Conservation (phyloP, 164 flowering plant genomes). For the Tetrastigma voinierianum region DNA sequence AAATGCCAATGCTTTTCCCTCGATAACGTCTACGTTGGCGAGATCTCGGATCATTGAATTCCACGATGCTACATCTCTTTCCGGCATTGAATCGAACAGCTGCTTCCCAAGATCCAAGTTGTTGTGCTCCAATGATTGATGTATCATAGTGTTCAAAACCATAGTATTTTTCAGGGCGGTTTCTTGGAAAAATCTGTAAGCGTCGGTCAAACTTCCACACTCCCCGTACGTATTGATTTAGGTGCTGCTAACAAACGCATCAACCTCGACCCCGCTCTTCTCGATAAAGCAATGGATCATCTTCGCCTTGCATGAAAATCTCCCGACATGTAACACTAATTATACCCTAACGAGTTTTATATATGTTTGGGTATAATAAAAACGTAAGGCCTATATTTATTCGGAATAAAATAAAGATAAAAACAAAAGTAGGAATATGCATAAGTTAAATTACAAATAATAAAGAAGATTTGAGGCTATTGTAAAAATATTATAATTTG, state of each 20-base stretch:
- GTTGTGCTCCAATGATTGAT: slow-evolving; percentile 21
- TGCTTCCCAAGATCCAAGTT: slow-evolving; percentile 14
- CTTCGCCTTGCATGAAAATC: slow-evolving; percentile 11
- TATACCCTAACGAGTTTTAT: too few species aligned
- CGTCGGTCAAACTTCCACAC: slow-evolving; percentile 24
- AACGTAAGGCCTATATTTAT: too few species aligned
- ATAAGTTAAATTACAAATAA: too few species aligned
- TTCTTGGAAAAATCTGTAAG: slow-evolving; percentile 15
- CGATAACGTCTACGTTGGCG: slow-evolving; percentile 12
- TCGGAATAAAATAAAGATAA: too few species aligned
- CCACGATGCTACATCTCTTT: slow-evolving; percentile 27
- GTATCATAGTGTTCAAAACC: slow-evolving; percentile 33
- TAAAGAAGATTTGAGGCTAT: too few species aligned
- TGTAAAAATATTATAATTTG: too few species aligned
- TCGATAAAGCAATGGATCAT: slow-evolving; percentile 28
- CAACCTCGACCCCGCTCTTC: slow-evolving; percentile 27
- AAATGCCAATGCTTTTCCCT: slow-evolving; percentile 20
- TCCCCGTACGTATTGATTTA: slow-evolving; percentile 29
- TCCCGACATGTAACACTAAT: too few species aligned
- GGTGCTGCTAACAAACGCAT: slow-evolving; percentile 23
- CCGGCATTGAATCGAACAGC: slow-evolving; percentile 17
- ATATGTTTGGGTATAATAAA: too few species aligned
- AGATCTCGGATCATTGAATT: slow-evolving; percentile 24
- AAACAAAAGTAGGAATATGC: too few species aligned
- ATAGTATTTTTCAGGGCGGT: slow-evolving; percentile 24